Conservation (phyloP, 2,329 filamentous ascomycete species). For the Samsoniella hepiali region DNA sequence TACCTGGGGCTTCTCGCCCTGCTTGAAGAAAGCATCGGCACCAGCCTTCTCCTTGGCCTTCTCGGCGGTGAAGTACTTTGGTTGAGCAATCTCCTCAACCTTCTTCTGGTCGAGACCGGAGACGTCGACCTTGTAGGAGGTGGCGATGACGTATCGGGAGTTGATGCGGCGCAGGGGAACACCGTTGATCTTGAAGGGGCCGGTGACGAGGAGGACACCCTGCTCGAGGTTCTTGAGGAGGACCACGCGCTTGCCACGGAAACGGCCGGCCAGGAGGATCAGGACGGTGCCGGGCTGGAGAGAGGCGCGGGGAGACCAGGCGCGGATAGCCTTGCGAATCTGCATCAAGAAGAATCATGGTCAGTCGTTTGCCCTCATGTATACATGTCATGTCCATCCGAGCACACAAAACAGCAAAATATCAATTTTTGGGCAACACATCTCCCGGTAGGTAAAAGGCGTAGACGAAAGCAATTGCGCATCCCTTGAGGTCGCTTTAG, state of each 20-base stretch:
- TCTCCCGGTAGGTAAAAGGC: neutral
- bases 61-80: constrained; percentile 94
- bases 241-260: constrained; percentile 99
- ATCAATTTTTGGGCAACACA: constrained; percentile 14
- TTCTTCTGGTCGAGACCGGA: constrained; percentile 85
- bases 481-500: neutral
- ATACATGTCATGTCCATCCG: neutral
- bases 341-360: constrained; percentile 39
- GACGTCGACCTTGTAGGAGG: constrained; percentile 80
- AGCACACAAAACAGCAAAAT: constrained; percentile 16
- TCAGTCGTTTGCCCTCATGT: constrained; percentile 2
- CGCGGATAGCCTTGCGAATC: constrained; percentile 91
- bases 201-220: constrained; percentile 97
- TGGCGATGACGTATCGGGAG: constrained; percentile 90
- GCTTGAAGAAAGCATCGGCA: constrained; percentile 99
- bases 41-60: constrained; percentile 92
- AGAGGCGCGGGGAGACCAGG: constrained; percentile 81
- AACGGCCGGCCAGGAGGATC: constrained; percentile 98
- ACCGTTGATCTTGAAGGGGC: constrained; percentile 99
- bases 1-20: constrained; percentile 97
- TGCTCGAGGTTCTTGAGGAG: constrained; percentile 97
- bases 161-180: constrained; percentile 95
- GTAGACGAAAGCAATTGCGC: constrained; percentile 5
- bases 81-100: constrained; percentile 71
- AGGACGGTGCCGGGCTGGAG: constrained; percentile 94